Base-by-base conservation (phyloP, 2,329 filamentous ascomycete genomes). In the Fusarium graminum region DNA sequence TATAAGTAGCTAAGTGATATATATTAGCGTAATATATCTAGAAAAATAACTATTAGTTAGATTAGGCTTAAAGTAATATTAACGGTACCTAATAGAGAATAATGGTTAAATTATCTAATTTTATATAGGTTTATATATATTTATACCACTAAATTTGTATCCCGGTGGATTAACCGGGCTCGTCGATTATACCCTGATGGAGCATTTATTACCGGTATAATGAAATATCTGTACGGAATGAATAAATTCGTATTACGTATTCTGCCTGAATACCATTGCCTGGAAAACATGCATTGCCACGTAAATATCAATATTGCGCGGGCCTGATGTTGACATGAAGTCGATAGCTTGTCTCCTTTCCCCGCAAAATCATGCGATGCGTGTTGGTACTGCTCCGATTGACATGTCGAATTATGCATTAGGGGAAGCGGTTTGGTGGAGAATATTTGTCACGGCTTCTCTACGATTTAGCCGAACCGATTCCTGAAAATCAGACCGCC, bases 381-480 rank as follows among this genome's bases (percentile, higher is more conserved):
- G 32, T n/a, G 34, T 17, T 36, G 34, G 34, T 17, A n/a, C 34
- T 36, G 8, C 16, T 36, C 34, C 34, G 34, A 36, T 36, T 22
- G 22, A 22, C 22, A 22, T 22, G 4, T 22, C 22, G 10, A 36
- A n/a, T 5, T 7, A 29, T 29, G 28, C 28, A 29, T 29, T 9
- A 29, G 16, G 34, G 7, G 8, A 8, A 9, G 16, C 11, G n/a
- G n/a, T 8, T 36, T 6, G n/a, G 34, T 36, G 34, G 34, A 34
- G 14, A 34, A 7, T 14, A 12, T 34, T 6, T 34, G 34, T 17
- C n/a, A 7, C 2, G 34, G 10, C 5, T 34, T 34, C 8, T n/a
- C 29, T 28, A 34, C 38, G 5, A 59, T 60, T 59, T 60, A 60
- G 32, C 57, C 57, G 57, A 26, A 36, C n/a, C 16, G 12, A 17